Conservation (phyloP, 352 stramenopile genomes). For the Saprolegnia diclina region DNA sequence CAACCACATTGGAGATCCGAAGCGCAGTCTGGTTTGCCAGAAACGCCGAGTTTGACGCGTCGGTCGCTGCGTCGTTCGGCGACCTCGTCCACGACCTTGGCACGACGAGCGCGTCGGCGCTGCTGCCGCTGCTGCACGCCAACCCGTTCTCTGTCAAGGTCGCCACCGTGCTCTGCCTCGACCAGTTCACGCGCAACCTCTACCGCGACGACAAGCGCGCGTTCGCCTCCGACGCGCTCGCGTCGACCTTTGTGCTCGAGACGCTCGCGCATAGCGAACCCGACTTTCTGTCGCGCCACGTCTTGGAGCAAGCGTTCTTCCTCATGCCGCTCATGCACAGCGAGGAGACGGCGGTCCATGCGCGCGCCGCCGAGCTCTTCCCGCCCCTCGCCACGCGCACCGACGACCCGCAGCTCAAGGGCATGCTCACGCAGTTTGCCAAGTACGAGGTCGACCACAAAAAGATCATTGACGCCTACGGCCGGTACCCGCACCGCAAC, state of each 20-base stretch:
- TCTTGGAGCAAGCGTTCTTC: slow-evolving; percentile 26
- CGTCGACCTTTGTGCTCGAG: slow-evolving; percentile 28
- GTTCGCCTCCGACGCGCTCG: slow-evolving; percentile 39
- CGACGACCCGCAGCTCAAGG: slow-evolving; percentile 8
- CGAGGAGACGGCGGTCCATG: slow-evolving; percentile 34
- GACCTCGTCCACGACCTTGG: background rate
- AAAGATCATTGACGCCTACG: slow-evolving; percentile 49
- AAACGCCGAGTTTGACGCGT: background rate
- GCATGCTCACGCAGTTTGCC: background rate
- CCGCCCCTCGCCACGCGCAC: slow-evolving; percentile 12
- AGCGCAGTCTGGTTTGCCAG: background rate
- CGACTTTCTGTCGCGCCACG: slow-evolving; percentile 31
- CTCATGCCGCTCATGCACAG: slow-evolving; percentile 45
- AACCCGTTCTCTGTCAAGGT: background rate
- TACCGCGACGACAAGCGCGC: slow-evolving; percentile 44
- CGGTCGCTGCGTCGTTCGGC: background rate
- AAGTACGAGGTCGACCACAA: slow-evolving; percentile 36
- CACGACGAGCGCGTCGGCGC: background rate
- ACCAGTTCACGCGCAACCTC: slow-evolving; percentile 55
- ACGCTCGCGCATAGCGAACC: slow-evolving; percentile 9
- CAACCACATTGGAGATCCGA: background rate
- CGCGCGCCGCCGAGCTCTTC: slow-evolving; percentile 30
- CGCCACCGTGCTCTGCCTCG: slow-evolving; percentile 23
- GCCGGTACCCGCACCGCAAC: slow-evolving; percentile 59
- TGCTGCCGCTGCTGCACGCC: background rate